phyloP scores from a whole-genome alignment of 176 grass and related monocot species.

The Areca catechu region DNA sequence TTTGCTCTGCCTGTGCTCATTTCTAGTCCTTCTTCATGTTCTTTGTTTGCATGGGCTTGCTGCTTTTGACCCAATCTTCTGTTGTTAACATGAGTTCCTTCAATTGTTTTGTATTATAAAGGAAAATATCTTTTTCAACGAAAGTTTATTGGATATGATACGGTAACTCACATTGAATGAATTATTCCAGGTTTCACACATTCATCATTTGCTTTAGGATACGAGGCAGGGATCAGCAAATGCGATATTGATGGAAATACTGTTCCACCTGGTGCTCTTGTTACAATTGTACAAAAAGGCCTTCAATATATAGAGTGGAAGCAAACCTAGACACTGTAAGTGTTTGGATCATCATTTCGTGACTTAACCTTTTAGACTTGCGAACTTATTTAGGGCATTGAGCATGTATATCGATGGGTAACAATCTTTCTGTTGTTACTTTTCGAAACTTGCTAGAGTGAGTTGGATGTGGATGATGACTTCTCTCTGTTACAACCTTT shows the following conservation, averaged over 20 bases:
- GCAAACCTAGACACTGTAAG: conserved; percentile 69
- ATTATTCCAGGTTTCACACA: conserved; percentile 65
- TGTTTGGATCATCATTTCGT: conserved; percentile 9
- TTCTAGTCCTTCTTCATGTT: too few relatives aligned
- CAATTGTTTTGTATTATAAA: too few relatives aligned
- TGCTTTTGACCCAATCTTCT: too few relatives aligned
- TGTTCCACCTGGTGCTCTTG: conserved; percentile 78
- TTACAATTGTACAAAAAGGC: conserved; percentile 87
- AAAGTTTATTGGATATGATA: conserved; percentile 1
- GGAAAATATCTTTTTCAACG: not conserved
- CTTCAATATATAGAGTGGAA: conserved; percentile 94
- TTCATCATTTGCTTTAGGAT: conserved; percentile 78
- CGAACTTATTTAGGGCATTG: too few relatives aligned
- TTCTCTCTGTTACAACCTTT: conserved; percentile 89
- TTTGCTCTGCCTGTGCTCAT: too few relatives aligned
- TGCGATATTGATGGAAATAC: conserved; percentile 74
- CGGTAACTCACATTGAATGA: conserved; percentile 14
- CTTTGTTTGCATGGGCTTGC: too few relatives aligned
- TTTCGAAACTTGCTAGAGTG: conserved; percentile 35
- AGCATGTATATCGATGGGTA: too few relatives aligned
- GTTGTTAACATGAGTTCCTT: too few relatives aligned
- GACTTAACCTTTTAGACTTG: too few relatives aligned
- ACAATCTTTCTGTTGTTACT: not conserved
- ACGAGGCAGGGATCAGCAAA: conserved; percentile 81
- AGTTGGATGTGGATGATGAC: conserved; percentile 59